Percentiles rank a stretch among this genome's conserved stretches.
These are phyloP conservation scores for Colletotrichum cordylinicola DNA, from an alignment of 2,329 filamentous ascomycete species.

Conservation along the genomic window DNA sequence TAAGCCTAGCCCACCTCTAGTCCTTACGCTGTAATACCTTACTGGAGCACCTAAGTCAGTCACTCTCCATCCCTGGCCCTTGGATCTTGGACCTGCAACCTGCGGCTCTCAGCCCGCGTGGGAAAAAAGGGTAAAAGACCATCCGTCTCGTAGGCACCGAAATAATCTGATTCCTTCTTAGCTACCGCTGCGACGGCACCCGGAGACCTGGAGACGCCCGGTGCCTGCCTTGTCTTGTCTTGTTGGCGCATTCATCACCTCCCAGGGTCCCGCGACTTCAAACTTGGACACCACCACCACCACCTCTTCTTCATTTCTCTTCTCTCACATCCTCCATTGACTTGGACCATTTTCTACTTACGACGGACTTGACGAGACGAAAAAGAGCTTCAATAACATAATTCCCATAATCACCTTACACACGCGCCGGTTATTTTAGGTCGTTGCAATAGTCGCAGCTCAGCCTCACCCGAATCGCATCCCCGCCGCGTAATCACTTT, in stretches of 20 bases:
- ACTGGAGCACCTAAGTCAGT: neutral
- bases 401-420: neutral
- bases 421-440: neutral
- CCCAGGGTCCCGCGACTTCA: neutral
- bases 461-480: neutral
- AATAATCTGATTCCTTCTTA: conserved; percentile 11
- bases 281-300: neutral
- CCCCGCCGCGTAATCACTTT: conserved; percentile 4
- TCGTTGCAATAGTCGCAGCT: neutral
- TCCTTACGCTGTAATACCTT: neutral
- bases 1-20: neutral
- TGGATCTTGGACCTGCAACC: neutral
- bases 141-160: conserved; percentile 16
- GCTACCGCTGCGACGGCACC: neutral
- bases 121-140: conserved; percentile 4
- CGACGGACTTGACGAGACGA: neutral
- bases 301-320: neutral
- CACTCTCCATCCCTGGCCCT: neutral
- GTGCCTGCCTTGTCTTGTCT: neutral
- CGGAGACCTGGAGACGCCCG: neutral
- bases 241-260: neutral
- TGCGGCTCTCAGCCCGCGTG: neutral
- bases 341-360: neutral
- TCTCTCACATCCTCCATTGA: neutral
- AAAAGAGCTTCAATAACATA: neutral